Evolutionary conservation across 2,329 filamentous ascomycete genomes (phyloP), one percentile per base, ranked within the genome.

Genomic region (Ramichloridium luteum): DNA sequence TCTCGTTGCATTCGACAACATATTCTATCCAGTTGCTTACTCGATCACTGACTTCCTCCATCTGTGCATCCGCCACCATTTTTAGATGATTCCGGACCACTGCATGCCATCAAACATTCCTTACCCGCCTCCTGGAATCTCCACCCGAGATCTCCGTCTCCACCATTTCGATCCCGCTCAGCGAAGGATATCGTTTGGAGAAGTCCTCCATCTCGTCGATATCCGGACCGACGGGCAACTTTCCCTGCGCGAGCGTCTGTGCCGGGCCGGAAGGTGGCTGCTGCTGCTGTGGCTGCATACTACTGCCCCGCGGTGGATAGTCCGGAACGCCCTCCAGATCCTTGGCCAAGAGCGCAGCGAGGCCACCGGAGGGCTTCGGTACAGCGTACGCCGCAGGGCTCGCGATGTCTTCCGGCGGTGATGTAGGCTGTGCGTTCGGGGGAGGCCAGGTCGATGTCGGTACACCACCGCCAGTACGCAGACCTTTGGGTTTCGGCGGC

Each of bases 121-220:
- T n/a, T n/a, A n/a, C n/a, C n/a, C n/a, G n/a, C n/a, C n/a, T n/a
- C n/a, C n/a, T n/a, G n/a, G n/a, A n/a, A n/a, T n/a, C n/a, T n/a
- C n/a, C n/a, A n/a, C n/a, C n/a, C n/a, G n/a, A n/a, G 34, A 51
- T 46, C 26, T 51, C 48, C 16, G 42, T 50, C 59, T 90, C 81
- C 10, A 84, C 79, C 75, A 88, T 81, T 61, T 94, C 86, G 45
- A 96, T 72, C 6, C 83, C 72, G 33, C 77, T 79, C 36, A 96
- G 62, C 51, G 80, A 92, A 1, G 88, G 88, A 56, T 85, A 94
- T 36, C 84, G 67, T 57, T 85, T 85, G 38, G 77, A 78, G 53
- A 96, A 94, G 20, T 38, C 41, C 11, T 43, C 43, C n/a, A 43
- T 13, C 20, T 44, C 39, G 11, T 43, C 36, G 3, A 13, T 11